Base-by-base conservation (phyloP, 2,329 filamentous ascomycete species). In the Trichophaea hybrida region DNA sequence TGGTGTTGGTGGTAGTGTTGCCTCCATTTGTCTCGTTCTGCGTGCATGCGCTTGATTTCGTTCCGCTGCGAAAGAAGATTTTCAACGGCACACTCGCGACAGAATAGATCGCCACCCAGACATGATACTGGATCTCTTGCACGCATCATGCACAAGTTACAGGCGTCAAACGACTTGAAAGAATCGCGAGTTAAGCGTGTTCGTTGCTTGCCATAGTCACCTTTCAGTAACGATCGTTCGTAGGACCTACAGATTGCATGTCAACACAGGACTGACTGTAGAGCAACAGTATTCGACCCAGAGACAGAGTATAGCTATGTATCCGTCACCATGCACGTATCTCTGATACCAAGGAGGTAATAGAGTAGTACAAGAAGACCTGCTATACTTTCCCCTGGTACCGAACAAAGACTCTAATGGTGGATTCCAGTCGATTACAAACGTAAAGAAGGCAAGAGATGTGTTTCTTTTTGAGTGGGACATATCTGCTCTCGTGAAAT, bases 41-140 rank as follows among this genome's bases (percentile, higher is more conserved):
- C 85, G 62, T 88, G 86, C 1, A 86, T 70, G 0, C 93, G 81
- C 71, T 89, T 93, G 65, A 94, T 90, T 70, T 97, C 93, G 74
- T 90, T 86, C 67, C 88, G 84, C 73, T 98, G 91, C 0, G 88
- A 80, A 1, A 97, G 77, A n/a, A 98, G 82, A 69, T 97, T 95
- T 66, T 77, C 83, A 57, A 97, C 80, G 6, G 89, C 90, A 74
- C 91, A 98, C 75, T 97, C 93, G 67, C 88, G 83, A 72, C 91
- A 98, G 75, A 97, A 97, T 12, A 98, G 77, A 72, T 97, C 90
- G 62, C 91, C 91, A 65, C 83, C 80, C 2, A 80, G 76, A 72
- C 91, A 97, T 24, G 88, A 83, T 38, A 96, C 88, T 0, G 93
- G 90, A 51, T 88, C 81, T 34, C 84, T 80, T 17, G 90, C 86